Evolutionary conservation across 805 yeast genomes (phyloP), one percentile per base, ranked within the genome.

Genomic region (Lachancea thermotolerans): DNA sequence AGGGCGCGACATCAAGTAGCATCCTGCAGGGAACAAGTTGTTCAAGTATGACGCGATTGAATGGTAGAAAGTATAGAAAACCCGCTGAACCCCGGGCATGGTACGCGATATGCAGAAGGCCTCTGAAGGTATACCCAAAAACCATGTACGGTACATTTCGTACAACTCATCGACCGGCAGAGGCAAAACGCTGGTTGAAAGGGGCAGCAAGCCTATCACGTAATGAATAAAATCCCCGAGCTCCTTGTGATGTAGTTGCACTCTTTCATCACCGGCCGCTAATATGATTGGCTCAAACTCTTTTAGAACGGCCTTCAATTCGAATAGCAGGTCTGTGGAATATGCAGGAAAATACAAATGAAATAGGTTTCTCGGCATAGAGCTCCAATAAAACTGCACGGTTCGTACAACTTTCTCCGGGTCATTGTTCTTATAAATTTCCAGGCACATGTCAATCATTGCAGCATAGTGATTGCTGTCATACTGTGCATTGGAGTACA

Each of bases 21-120:
- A 35, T 14, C 14, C 45, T 10, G 43, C n/a, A 3, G 52, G 46
- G 12, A 49, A 37, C 27, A 47, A 18, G 25, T 46, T 40, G 18
- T 31, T 37, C 28, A 49, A 38, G 7, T 41, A 35, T 10, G 44
- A 12, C 11, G 46, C 43, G 25, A 46, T 30, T 11, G 45, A 32
- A 21, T 39, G 44, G 41, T 42, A 49, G 29, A 49, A 49, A 9
- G 35, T 35, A 35, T 49, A 49, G 11, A 49, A 36, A 10, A 44
- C 45, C n/a, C 39, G 40, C 8, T 43, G 44, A 7, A 41, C 39
- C 12, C 46, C 47, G 7, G 52, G 9, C 49, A 45, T 33, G 9
- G 35, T 30, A 10, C 27, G 18, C 6, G 36, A 10, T 16, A 30
- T 16, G 27, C 32, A 33, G 17, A 46, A 38, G 12, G 48, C 38